Percentiles rank a stretch among this genome's conserved stretches.
Evolutionary conservation across 768 basidiomycete genomes (phyloP).

Genomic region (Lactarius vividus): DNA sequence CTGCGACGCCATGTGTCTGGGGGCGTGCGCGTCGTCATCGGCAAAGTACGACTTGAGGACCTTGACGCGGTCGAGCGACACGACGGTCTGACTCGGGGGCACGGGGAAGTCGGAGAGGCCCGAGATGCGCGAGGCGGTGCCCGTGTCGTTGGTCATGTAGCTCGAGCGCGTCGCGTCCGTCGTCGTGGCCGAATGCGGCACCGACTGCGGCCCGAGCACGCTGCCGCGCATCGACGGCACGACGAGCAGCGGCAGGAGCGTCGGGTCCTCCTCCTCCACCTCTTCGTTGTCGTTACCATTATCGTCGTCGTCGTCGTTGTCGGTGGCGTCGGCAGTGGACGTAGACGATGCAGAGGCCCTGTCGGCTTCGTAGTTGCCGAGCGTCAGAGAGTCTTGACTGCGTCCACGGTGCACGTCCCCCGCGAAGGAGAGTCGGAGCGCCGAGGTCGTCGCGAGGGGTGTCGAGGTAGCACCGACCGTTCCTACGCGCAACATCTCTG

Average conservation of each 20-base stretch:
- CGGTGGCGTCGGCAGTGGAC: background rate
- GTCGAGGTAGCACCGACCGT: constrained; percentile 50
- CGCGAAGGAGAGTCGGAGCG: constrained; percentile 35
- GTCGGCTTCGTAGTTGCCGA: background rate
- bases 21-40: background rate
- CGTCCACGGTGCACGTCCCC: constrained; percentile 9
- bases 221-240: constrained; percentile 15
- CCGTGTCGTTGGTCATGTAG: constrained; percentile 57
- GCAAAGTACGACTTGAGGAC: constrained; percentile 19
- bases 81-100: constrained; percentile 44
- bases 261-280: background rate
- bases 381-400: constrained; percentile 21
- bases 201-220: constrained; percentile 17
- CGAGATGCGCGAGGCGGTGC: constrained; percentile 57
- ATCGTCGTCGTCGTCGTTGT: background rate
- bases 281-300: background rate
- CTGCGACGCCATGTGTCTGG: too few relatives aligned
- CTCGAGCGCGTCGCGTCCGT: constrained; percentile 45
- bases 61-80: constrained; percentile 13
- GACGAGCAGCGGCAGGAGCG: constrained; percentile 25
- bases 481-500: constrained; percentile 51
- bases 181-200: constrained; percentile 33
- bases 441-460: constrained; percentile 43
- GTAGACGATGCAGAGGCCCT: background rate
- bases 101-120: constrained; percentile 69